Conservation (phyloP, 2,329 filamentous ascomycete genomes). For the Aureobasidium sp. region DNA sequence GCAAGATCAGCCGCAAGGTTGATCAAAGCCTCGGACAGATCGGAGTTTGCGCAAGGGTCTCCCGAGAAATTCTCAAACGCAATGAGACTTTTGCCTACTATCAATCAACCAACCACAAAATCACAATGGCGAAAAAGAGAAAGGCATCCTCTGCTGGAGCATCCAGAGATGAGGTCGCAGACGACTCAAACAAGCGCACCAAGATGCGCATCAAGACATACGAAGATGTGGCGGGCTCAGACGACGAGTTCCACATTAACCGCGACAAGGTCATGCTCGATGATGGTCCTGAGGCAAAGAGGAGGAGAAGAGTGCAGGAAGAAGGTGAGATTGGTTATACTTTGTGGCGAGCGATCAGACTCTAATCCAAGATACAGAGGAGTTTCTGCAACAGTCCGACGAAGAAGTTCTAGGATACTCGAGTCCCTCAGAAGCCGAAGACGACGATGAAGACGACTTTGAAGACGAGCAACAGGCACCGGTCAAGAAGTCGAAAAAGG, state of each 20-base stretch:
- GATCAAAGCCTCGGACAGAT: background rate
- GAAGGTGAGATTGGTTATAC: background rate
- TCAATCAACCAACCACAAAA: background rate
- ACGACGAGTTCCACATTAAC: constrained; percentile 86
- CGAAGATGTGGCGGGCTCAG: constrained; percentile 84
- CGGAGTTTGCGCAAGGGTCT: background rate
- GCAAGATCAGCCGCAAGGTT: too few relatives aligned
- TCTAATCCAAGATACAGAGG: constrained; percentile 35
- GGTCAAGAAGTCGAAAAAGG: constrained; percentile 16
- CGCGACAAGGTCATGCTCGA: constrained; percentile 81
- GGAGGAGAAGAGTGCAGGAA: constrained; percentile 60
- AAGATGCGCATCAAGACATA: constrained; percentile 54
- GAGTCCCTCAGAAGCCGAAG: constrained; percentile 30
- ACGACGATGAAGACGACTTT: constrained; percentile 47
- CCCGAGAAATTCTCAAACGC: constrained; percentile 4
- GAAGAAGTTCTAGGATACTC: constrained; percentile 54
- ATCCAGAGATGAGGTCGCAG: background rate
- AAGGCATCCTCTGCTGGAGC: constrained; percentile 13
- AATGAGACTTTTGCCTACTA: background rate
- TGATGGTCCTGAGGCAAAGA: constrained; percentile 70
- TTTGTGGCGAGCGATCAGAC: background rate
- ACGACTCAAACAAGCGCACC: constrained; percentile 28
- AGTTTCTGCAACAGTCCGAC: constrained; percentile 49
- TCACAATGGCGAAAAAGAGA: constrained; percentile 18
- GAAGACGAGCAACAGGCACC: constrained; percentile 30